A percentile compares a stretch with the other conserved stretches of the same genome.
Conservation (phyloP, 1,284 basidiomycete species). For the Microbotryum intermedium region DNA sequence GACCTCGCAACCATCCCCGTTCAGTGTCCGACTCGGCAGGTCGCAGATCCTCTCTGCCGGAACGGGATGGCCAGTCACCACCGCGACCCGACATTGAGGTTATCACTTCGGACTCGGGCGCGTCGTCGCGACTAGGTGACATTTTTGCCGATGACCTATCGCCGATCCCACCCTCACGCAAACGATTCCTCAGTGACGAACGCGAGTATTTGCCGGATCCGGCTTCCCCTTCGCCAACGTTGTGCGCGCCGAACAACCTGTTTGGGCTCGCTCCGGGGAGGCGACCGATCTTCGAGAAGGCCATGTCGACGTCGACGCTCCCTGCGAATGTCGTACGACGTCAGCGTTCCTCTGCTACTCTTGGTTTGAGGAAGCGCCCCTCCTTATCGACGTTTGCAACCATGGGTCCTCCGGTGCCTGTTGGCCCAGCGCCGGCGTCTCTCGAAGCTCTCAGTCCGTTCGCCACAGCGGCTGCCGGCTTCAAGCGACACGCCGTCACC, state of each 20-base stretch:
- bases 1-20: conserved; percentile 8
- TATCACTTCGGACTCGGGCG: conserved; percentile 9
- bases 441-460: too few relatives aligned
- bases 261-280: neutral
- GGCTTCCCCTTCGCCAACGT: conserved; percentile 7
- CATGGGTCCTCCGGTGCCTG: neutral
- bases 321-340: conserved; percentile 1
- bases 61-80: neutral
- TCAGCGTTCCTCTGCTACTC: conserved; percentile 2
- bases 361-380: conserved; percentile 7
- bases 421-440: conserved; percentile 7
- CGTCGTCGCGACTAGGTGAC: conserved; percentile 12
- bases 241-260: neutral
- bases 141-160: conserved; percentile 15
- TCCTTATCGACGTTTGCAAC: neutral
- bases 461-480: too few relatives aligned
- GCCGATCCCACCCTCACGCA: conserved; percentile 24
- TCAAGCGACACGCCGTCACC: conserved; percentile 16
- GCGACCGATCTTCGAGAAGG: conserved; percentile 10
- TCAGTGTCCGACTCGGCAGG: conserved; percentile 19
- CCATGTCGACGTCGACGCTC: conserved; percentile 8
- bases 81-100: neutral
- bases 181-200: conserved; percentile 22
- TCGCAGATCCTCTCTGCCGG: neutral
- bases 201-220: conserved; percentile 23